Evolutionary conservation across 805 yeast species (phyloP).

Genomic region (Candida peoriensis): DNA sequence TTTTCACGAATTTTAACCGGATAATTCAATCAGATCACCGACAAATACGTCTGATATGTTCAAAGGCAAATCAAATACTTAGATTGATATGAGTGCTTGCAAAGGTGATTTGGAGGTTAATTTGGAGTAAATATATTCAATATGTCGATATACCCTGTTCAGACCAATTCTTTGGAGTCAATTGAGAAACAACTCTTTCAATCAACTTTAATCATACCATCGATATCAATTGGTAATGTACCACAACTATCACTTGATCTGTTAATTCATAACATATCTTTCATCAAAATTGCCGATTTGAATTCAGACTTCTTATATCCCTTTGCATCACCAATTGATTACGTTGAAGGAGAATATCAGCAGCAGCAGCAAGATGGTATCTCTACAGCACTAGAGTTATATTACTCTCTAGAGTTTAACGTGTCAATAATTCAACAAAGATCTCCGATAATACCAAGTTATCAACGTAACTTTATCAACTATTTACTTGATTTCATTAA

Average conservation of each 20-base stretch:
- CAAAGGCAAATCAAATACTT: too few relatives aligned
- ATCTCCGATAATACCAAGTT: slow-evolving; percentile 76
- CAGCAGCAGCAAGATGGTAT: slow-evolving; percentile 22
- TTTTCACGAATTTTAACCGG: too few relatives aligned
- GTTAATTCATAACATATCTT: slow-evolving; percentile 56
- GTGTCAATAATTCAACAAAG: slow-evolving; percentile 72
- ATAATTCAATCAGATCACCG: too few relatives aligned
- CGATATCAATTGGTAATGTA: slow-evolving; percentile 83
- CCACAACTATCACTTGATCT: slow-evolving; percentile 81
- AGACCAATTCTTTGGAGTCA: too few relatives aligned
- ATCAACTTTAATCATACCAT: slow-evolving; percentile 43
- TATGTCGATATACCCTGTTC: too few relatives aligned
- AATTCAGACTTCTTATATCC: slow-evolving; percentile 68
- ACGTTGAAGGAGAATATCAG: slow-evolving; percentile 17
- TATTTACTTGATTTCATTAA: slow-evolving; percentile 50
- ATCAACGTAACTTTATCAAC: slow-evolving; percentile 41
- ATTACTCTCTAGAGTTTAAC: slow-evolving; percentile 34
- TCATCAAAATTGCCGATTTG: slow-evolving; percentile 48
- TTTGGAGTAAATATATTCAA: too few relatives aligned
- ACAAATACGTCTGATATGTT: too few relatives aligned
- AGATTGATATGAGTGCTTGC: too few relatives aligned
- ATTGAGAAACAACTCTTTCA: too few relatives aligned
- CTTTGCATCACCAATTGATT: slow-evolving; percentile 76
- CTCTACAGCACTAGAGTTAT: slow-evolving; percentile 65
- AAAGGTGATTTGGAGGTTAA: too few relatives aligned